phyloP scores from a whole-genome alignment of 768 basidiomycete species.

The Agaricus blazei region DNA sequence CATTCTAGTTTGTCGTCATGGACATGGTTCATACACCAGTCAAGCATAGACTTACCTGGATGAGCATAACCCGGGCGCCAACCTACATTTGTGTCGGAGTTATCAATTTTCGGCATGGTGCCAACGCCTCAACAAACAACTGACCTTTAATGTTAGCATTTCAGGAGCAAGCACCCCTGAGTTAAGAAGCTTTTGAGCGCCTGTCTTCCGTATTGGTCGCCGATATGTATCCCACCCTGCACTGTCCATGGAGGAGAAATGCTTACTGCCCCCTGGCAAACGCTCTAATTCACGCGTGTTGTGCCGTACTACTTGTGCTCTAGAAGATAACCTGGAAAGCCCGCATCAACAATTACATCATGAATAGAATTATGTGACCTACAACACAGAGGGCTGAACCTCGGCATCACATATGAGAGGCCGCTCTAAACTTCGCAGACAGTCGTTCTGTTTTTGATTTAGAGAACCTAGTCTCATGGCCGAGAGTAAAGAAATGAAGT shows the following conservation, averaged over 20 bases:
- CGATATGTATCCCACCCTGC: conserved; percentile 36
- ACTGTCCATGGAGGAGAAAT: conserved; percentile 39
- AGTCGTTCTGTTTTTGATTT: conserved; percentile 49
- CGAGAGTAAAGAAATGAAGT: conserved; percentile 81
- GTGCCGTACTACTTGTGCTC: conserved; percentile 70
- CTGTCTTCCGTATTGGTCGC: conserved; percentile 22
- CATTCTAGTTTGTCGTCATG: conserved; percentile 36
- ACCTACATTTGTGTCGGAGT: conserved; percentile 30
- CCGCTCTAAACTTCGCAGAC: conserved; percentile 53
- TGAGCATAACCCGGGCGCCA: conserved; percentile 79
- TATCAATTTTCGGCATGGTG: not conserved
- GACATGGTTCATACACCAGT: not conserved
- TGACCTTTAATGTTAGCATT: conserved; percentile 44
- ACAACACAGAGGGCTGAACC: conserved; percentile 81
- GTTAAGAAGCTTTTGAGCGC: conserved; percentile 34
- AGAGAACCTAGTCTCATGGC: conserved; percentile 79
- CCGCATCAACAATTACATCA: not conserved
- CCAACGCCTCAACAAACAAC: not conserved
- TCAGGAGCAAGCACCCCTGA: conserved; percentile 41
- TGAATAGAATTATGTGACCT: conserved; percentile 14
- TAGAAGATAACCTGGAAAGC: conserved; percentile 60
- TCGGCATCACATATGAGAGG: conserved; percentile 55
- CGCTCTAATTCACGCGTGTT: conserved; percentile 57
- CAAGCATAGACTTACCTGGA: conserved; percentile 35
- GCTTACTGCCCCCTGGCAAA: conserved; percentile 31